phyloP scores from a whole-genome alignment of 345 rosid species.

The Salix purpurea region DNA sequence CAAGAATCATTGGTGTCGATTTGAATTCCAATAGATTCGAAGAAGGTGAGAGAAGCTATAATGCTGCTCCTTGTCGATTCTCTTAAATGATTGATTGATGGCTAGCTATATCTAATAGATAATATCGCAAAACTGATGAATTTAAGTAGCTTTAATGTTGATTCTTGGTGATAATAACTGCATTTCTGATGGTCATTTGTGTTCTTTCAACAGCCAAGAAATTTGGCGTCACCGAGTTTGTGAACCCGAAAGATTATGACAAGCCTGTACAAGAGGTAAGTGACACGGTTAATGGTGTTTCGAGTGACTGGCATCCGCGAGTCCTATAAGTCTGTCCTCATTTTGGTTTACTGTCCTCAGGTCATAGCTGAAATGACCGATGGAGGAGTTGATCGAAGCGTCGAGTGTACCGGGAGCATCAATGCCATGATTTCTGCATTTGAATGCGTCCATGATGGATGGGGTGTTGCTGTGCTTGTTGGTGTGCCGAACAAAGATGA shows the following conservation, averaged over 20 bases:
- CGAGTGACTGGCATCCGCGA: too few relatives aligned
- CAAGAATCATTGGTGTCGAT: constrained; percentile 42
- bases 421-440: constrained; percentile 46
- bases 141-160: too few relatives aligned
- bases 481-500: constrained; percentile 33
- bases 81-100: too few relatives aligned
- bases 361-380: constrained; percentile 46
- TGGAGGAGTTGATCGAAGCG: constrained; percentile 49
- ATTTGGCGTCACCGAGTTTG: constrained; percentile 17
- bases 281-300: not conserved
- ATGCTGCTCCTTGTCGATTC: too few relatives aligned
- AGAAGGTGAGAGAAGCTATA: constrained; percentile 7
- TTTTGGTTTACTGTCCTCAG: not conserved
- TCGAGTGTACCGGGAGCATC: constrained; percentile 42
- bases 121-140: too few relatives aligned
- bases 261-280: constrained; percentile 23
- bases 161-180: not conserved
- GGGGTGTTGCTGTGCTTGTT: constrained; percentile 44
- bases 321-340: too few relatives aligned
- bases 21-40: constrained; percentile 29
- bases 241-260: constrained; percentile 14
- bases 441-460: constrained; percentile 47
- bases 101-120: too few relatives aligned
- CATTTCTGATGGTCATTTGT: not conserved
- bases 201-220: constrained; percentile 9